Evolutionary conservation across 2,329 filamentous ascomycete genomes (phyloP).

Genomic region (Penicillium corylophilum): DNA sequence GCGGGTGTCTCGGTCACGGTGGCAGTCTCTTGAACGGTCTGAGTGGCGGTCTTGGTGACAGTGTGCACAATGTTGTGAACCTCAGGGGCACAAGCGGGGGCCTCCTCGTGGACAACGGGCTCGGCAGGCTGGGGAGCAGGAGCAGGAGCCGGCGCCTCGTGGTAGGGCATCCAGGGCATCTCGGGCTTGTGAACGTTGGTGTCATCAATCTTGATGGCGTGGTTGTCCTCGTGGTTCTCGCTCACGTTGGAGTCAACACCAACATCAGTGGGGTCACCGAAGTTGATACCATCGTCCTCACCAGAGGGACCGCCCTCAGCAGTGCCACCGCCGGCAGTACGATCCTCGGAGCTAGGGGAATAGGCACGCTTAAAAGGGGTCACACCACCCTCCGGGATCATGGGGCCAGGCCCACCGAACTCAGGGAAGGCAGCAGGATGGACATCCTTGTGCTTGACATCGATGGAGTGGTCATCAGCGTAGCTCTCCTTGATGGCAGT

Average conservation of each 20-base stretch:
- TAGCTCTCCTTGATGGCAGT: slow-evolving; percentile 16
- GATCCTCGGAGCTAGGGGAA: slow-evolving; percentile 4
- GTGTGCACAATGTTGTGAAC: slow-evolving; percentile 28
- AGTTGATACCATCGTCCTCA: slow-evolving; percentile 17
- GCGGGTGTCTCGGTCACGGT: slow-evolving; percentile 11
- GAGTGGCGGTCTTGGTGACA: slow-evolving; percentile 27
- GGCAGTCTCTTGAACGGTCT: slow-evolving; percentile 14
- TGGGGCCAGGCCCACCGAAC: slow-evolving; percentile 5
- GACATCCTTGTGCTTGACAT: slow-evolving; percentile 15
- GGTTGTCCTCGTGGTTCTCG: slow-evolving; percentile 25
- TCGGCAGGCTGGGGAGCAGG: not conserved
- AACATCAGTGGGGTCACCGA: slow-evolving; percentile 6
- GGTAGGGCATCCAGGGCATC: slow-evolving; percentile 1
- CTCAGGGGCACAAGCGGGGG: slow-evolving; percentile 14
- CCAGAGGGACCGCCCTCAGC: slow-evolving; percentile 18
- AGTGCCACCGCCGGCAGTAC: slow-evolving; percentile 5
- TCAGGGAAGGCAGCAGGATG: not conserved
- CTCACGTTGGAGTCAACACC: slow-evolving; percentile 13
- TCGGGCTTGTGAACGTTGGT: slow-evolving; percentile 13
- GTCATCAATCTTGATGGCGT: slow-evolving; percentile 19
- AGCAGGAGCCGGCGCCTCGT: not conserved
- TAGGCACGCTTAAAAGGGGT: slow-evolving; percentile 11
- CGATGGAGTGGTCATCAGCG: slow-evolving; percentile 20
- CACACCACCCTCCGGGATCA: not conserved
- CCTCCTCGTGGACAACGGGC: slow-evolving; percentile 6